Evolutionary conservation across 441 rosid species (phyloP).

Genomic region (Biscutella laevigata): DNA sequence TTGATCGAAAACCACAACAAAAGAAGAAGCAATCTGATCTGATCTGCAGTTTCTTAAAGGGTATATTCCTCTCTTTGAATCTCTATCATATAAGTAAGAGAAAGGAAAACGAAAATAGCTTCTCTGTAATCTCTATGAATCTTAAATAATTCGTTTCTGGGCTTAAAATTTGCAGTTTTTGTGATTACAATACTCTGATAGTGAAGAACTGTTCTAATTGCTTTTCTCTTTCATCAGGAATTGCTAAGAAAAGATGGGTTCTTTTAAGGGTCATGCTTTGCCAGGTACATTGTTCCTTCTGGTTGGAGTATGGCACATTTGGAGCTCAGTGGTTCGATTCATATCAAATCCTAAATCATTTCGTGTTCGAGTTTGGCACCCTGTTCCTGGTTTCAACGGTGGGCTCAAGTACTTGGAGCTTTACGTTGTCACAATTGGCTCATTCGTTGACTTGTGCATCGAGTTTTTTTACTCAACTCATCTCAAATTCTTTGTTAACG

Average conservation of each 20-base stretch:
- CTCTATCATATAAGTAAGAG: neutral
- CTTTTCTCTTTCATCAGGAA: constrained; percentile 3
- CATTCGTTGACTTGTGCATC: constrained; percentile 69
- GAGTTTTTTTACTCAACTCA: constrained; percentile 90
- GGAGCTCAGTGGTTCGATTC: constrained; percentile 61
- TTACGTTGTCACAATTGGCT: constrained; percentile 56
- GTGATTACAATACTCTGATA: neutral
- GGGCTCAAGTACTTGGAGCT: constrained; percentile 75
- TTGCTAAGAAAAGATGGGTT: constrained; percentile 48
- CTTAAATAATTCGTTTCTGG: neutral
- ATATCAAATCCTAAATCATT: constrained; percentile 55
- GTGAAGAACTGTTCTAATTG: neutral
- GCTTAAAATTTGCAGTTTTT: neutral
- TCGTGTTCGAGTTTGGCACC: constrained; percentile 77
- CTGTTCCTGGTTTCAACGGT: constrained; percentile 73
- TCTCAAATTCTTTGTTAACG: constrained; percentile 67
- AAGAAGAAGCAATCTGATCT: neutral
- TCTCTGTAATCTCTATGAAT: too few species aligned
- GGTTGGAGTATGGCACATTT: constrained; percentile 79
- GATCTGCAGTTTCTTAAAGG: constrained; percentile 10
- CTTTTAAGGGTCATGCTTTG: constrained; percentile 83
- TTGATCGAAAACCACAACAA: neutral
- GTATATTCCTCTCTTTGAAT: constrained; percentile 7
- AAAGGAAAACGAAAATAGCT: too few species aligned
- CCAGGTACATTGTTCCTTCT: constrained; percentile 76